Conservation (phyloP, 768 basidiomycete genomes). For the Chalciporus chontae region DNA sequence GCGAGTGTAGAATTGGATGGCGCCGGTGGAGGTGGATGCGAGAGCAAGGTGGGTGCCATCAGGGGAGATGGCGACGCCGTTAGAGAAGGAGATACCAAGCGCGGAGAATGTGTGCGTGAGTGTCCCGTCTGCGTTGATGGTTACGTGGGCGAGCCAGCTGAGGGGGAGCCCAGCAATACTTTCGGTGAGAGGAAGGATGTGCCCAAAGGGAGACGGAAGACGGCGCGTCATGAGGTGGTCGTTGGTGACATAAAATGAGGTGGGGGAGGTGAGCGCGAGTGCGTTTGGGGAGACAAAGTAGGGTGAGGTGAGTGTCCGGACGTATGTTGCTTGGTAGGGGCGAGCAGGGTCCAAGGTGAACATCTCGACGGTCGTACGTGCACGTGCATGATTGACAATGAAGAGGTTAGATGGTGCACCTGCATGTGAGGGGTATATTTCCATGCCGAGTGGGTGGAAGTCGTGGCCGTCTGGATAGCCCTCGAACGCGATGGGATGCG, state of each 20-base stretch:
- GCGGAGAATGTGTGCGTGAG: constrained; percentile 40
- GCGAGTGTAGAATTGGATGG: constrained; percentile 52
- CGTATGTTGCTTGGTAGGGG: constrained; percentile 44
- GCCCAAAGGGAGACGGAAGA: constrained; percentile 46
- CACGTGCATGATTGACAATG: constrained; percentile 65
- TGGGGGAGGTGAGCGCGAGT: constrained; percentile 59
- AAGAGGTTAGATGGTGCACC: constrained; percentile 56
- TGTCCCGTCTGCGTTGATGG: constrained; percentile 33
- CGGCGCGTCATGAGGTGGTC: constrained; percentile 70
- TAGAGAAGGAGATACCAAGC: constrained; percentile 59
- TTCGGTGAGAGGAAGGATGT: constrained; percentile 52
- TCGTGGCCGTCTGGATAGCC: constrained; percentile 55
- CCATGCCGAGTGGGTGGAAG: constrained; percentile 73
- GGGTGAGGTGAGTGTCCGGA: constrained; percentile 57
- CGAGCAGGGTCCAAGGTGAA: constrained; percentile 49
- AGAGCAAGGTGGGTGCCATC: constrained; percentile 50
- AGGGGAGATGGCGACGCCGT: constrained; percentile 62
- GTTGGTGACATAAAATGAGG: constrained; percentile 69
- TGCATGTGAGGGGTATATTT: constrained; percentile 47
- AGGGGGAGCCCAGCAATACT: constrained; percentile 54
- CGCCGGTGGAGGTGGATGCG: constrained; percentile 46
- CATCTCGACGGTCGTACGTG: constrained; percentile 62
- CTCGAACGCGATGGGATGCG: constrained; percentile 42
- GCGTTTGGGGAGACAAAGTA: constrained; percentile 66
- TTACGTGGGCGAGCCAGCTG: constrained; percentile 56